Evolutionary conservation across 2,329 filamentous ascomycete genomes (phyloP).

Genomic region (Ophiostoma quercus): DNA sequence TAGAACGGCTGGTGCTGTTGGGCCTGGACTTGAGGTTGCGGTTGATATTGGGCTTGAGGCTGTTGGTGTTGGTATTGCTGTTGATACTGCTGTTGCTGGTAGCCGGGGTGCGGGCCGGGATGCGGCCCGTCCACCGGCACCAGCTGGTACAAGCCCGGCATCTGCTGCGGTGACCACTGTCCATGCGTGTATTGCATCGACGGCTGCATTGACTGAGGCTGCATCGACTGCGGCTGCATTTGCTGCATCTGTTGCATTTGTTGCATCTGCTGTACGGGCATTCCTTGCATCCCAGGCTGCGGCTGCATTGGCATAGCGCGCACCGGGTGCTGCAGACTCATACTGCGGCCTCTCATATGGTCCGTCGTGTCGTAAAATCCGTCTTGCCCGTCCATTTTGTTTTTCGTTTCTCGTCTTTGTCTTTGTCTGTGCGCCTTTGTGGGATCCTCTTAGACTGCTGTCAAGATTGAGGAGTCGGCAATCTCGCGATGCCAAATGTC

Average conservation of each 20-base stretch:
- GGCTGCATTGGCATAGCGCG: background rate
- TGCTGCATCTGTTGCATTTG: background rate
- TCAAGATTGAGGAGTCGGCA: background rate
- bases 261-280: background rate
- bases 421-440: background rate
- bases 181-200: background rate
- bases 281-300: background rate
- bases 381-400: background rate
- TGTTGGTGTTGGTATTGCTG: background rate
- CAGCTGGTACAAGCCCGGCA: constrained; percentile 19
- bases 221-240: background rate
- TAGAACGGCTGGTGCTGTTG: background rate
- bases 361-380: background rate
- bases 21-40: background rate
- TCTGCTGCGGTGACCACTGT: constrained; percentile 18
- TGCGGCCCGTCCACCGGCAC: constrained; percentile 16
- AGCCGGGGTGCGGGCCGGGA: background rate
- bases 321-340: background rate
- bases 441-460: background rate
- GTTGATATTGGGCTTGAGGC: background rate
- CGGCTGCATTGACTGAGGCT: background rate
- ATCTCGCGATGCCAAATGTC: background rate
- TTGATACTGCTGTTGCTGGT: constrained; percentile 1
- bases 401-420: background rate
- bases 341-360: background rate